Evolutionary conservation across 2,329 filamentous ascomycete genomes (phyloP).

Genomic region (Aspergillus fumigatiaffinis): DNA sequence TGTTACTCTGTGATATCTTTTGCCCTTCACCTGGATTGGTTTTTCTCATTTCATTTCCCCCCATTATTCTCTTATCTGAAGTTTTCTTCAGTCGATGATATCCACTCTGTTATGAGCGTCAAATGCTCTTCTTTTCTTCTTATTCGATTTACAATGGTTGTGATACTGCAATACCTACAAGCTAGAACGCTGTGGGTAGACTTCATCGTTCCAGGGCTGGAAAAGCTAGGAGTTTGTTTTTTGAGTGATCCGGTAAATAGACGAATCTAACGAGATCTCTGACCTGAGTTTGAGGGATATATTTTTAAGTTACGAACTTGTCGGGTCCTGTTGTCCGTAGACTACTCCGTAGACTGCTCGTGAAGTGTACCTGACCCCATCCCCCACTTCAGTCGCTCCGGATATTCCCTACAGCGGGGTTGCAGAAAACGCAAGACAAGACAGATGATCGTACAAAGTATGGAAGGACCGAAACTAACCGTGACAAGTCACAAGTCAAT

Average conservation of each 20-base stretch:
- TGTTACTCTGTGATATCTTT: conserved; percentile 9
- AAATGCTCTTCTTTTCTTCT: conserved; percentile 6
- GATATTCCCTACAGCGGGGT: conserved; percentile 15
- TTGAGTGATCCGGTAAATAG: background rate
- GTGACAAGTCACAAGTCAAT: background rate
- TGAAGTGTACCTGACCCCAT: background rate
- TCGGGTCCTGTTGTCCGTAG: background rate
- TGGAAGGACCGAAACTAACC: background rate
- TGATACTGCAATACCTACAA: background rate
- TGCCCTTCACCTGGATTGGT: conserved; percentile 1
- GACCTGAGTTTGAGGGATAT: background rate
- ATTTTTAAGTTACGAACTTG: background rate
- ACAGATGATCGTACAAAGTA: background rate
- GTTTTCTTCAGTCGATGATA: conserved; percentile 17
- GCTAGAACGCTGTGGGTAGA: background rate
- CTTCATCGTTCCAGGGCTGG: background rate
- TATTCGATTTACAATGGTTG: conserved; percentile 3
- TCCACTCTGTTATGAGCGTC: conserved; percentile 20
- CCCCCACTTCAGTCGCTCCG: conserved; percentile 9
- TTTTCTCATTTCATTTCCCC: conserved; percentile 12
- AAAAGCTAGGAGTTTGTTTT: background rate
- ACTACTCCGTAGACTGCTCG: background rate
- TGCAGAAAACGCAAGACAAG: background rate
- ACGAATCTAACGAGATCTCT: background rate
- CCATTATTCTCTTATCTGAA: conserved; percentile 7